Conservation (phyloP, 192 early-diverging fungal genomes). For the Umbelopsis vinacea region DNA sequence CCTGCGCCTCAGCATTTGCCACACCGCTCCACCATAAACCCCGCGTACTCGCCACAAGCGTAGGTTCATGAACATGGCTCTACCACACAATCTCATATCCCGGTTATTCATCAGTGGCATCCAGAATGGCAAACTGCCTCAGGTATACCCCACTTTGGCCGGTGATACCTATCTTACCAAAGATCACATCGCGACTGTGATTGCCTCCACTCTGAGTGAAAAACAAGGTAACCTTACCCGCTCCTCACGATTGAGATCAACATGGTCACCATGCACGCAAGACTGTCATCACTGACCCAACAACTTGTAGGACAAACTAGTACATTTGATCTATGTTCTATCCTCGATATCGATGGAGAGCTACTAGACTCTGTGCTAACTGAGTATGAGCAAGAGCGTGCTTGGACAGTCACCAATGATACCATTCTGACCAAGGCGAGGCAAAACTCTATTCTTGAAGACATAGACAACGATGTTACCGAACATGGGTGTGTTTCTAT, state of each 20-base stretch:
- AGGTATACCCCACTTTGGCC: background rate
- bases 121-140: background rate
- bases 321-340: background rate
- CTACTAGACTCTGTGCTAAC: background rate
- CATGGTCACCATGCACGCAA: background rate
- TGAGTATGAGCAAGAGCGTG: background rate
- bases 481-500: background rate
- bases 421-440: background rate
- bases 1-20: slow-evolving; percentile 17
- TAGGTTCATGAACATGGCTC: background rate
- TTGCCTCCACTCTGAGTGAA: background rate
- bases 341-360: background rate
- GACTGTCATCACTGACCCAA: background rate
- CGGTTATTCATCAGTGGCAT: slow-evolving; percentile 11
- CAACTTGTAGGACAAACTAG: background rate
- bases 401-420: slow-evolving; percentile 9
- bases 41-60: background rate
- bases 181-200: background rate
- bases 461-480: background rate
- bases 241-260: background rate
- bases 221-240: background rate
- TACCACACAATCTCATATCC: slow-evolving; percentile 8
- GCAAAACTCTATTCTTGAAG: background rate
- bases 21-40: slow-evolving; percentile 3
- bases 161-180: background rate